Percentiles rank a stretch among this genome's conserved stretches.
Conservation (phyloP, 2,329 filamentous ascomycete genomes). For the Phialophora tarda region DNA sequence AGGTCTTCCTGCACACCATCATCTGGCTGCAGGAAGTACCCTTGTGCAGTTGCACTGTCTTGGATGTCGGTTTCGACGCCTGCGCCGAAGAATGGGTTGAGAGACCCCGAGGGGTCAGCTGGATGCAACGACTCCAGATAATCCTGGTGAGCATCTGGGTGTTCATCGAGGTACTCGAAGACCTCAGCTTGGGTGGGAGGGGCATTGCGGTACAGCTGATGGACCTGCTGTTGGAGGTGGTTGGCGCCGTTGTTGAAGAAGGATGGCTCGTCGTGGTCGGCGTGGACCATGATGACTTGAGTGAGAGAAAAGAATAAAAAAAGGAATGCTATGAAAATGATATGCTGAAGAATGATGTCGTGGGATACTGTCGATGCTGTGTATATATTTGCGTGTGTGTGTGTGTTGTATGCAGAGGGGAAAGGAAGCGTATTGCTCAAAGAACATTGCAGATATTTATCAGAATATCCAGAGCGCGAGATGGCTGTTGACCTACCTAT, state of each 20-base stretch:
- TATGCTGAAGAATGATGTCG: not conserved
- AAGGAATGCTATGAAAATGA: not conserved
- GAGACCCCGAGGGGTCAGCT: constrained; percentile 11
- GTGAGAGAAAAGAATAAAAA: not conserved
- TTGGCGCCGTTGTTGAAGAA: constrained; percentile 26
- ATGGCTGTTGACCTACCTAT: not conserved
- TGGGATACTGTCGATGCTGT: too few relatives aligned
- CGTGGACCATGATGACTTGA: constrained; percentile 26
- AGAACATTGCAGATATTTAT: not conserved
- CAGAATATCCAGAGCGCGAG: not conserved
- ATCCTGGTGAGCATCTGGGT: constrained; percentile 21
- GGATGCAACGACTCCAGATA: constrained; percentile 23
- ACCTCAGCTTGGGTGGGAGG: constrained; percentile 20
- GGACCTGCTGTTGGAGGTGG: constrained; percentile 8
- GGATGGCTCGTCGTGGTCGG: constrained; percentile 19
- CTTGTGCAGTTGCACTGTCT: constrained; percentile 2
- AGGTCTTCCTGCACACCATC: constrained; percentile 1
- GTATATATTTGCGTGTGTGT: not conserved
- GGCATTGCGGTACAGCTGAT: constrained; percentile 8
- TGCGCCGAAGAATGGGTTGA: constrained; percentile 9
- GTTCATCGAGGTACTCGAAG: constrained; percentile 29
- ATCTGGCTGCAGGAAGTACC: not conserved
- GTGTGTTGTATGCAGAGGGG: not conserved
- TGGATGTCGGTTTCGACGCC: constrained; percentile 1
- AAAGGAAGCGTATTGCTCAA: not conserved